Evolutionary conservation across 1,139 yeast genomes (phyloP), one percentile per base, ranked within the genome.

Genomic region (Nakaseomyces uthaithaninus): DNA sequence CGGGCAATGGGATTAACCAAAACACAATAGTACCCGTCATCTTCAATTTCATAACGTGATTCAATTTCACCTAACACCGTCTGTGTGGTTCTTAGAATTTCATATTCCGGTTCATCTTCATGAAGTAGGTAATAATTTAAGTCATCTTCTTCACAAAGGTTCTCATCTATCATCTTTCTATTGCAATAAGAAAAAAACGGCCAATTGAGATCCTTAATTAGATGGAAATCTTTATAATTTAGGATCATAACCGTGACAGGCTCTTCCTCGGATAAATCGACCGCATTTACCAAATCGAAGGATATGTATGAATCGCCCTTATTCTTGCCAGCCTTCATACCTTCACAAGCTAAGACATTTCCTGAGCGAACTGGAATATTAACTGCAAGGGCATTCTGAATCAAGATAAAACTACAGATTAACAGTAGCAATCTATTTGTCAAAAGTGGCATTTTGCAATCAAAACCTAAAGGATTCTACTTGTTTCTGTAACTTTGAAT

Each of bases 281-380:
- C 20, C 5, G 6, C 8, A 10, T 28, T 17, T 9, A 4, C 12
- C 14, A 28, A 10, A 28, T 11, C 22, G 12, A 28, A 15, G 18
- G 33, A 17, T 7, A 28, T 28, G 22, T n/a, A 8, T 8, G 33
- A 28, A 11, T 28, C 33, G 4, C 33, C 22, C 18, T 17, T 16
- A 3, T 28, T 28, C 33, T 11, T 28, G 7, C 33, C 33, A 28
- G 33, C 33, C 18, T 28, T 28, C 33, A 28, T 28, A 7, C 33
- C 33, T 7, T 16, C 22, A 28, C 33, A 28, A 10, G 4, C 12
- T 17, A 10, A 2, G 11, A 9, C 2, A 17, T 28, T 16, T 2
- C n/a, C n/a, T n/a, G n/a, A n/a, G n/a, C n/a, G n/a, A n/a, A n/a
- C n/a, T n/a, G n/a, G n/a, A n/a, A n/a, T n/a, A n/a, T n/a, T n/a